A percentile compares a stretch with the other conserved stretches of the same genome.
phyloP scores from a whole-genome alignment of 441 rosid genomes.

The Corymbia citriodora region DNA sequence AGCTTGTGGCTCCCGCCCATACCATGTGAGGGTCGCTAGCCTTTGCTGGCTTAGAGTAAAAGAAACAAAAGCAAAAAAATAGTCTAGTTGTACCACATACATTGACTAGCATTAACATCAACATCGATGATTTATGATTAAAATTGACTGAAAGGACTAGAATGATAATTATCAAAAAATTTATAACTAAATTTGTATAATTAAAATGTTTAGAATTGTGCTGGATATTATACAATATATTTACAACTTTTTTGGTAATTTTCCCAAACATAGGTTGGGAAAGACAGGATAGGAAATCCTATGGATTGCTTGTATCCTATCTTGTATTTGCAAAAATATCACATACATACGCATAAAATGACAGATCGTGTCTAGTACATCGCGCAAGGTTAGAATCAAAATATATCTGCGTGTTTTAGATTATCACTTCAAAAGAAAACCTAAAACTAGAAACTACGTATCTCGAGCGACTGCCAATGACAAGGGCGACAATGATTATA shows the following conservation, averaged over 20 bases:
- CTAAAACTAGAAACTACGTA: not conserved
- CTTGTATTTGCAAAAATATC: not conserved
- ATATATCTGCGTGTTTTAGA: too few relatives aligned
- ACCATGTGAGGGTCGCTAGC: rapidly evolving
- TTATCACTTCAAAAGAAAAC: too few relatives aligned
- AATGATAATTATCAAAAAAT: not conserved
- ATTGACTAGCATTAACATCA: rapidly evolving
- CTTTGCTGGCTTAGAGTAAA: rapidly evolving
- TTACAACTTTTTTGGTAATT: not conserved
- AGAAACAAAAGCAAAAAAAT: not conserved
- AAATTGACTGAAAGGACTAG: rapidly evolving
- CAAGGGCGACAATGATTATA: not conserved
- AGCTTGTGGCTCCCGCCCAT: not conserved
- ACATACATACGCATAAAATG: too few relatives aligned
- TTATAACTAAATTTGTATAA: too few relatives aligned
- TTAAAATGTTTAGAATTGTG: too few relatives aligned
- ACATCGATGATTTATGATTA: rapidly evolving
- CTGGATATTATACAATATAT: not conserved
- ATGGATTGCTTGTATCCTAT: not conserved
- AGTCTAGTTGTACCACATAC: too few relatives aligned
- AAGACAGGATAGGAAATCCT: not conserved
- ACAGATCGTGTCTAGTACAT: too few relatives aligned
- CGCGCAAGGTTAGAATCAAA: too few relatives aligned
- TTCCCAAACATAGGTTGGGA: not conserved
- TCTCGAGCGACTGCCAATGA: rapidly evolving